phyloP scores from a whole-genome alignment of 2,329 filamentous ascomycete species.

The Dendryphion nanum region DNA sequence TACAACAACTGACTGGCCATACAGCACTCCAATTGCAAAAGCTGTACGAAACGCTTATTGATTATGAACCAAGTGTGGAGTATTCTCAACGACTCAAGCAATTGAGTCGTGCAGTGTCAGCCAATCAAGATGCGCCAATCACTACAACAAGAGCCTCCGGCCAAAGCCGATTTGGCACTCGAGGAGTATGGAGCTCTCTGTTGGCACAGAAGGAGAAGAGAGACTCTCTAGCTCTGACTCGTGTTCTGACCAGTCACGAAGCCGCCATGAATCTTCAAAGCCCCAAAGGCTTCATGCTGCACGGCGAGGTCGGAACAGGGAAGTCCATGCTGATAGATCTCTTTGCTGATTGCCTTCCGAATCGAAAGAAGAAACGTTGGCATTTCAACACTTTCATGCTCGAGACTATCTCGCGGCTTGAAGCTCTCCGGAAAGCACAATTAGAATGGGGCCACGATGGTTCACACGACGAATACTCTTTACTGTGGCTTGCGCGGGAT shows the following conservation, averaged over 20 bases:
- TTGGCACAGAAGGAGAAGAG: slow-evolving; percentile 55
- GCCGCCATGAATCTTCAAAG: slow-evolving; percentile 69
- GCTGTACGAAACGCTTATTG: slow-evolving; percentile 71
- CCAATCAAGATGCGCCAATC: slow-evolving; percentile 13
- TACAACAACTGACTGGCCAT: slow-evolving; percentile 14
- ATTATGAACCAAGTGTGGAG: slow-evolving; percentile 71
- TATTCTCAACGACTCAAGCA: slow-evolving; percentile 66
- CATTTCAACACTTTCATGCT: slow-evolving; percentile 89
- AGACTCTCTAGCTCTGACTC: slow-evolving; percentile 61
- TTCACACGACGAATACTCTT: slow-evolving; percentile 59
- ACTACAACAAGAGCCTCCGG: neutral
- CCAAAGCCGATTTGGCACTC: slow-evolving; percentile 37
- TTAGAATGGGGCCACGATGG: slow-evolving; percentile 9
- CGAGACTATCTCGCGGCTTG: slow-evolving; percentile 70
- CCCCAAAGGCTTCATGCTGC: slow-evolving; percentile 72
- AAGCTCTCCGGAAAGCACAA: slow-evolving; percentile 56
- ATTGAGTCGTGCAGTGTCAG: slow-evolving; percentile 49
- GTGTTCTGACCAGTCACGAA: slow-evolving; percentile 68
- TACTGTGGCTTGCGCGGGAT: slow-evolving; percentile 73
- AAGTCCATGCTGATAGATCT: slow-evolving; percentile 85
- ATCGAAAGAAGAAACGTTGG: slow-evolving; percentile 69
- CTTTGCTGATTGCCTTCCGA: slow-evolving; percentile 75
- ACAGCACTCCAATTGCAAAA: slow-evolving; percentile 72
- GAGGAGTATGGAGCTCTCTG: slow-evolving; percentile 55
- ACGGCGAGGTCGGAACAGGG: slow-evolving; percentile 78